Evolutionary conservation across 495 filamentous ascomycete genomes (phyloP).

Genomic region (Diplogelasinospora grovesii): DNA sequence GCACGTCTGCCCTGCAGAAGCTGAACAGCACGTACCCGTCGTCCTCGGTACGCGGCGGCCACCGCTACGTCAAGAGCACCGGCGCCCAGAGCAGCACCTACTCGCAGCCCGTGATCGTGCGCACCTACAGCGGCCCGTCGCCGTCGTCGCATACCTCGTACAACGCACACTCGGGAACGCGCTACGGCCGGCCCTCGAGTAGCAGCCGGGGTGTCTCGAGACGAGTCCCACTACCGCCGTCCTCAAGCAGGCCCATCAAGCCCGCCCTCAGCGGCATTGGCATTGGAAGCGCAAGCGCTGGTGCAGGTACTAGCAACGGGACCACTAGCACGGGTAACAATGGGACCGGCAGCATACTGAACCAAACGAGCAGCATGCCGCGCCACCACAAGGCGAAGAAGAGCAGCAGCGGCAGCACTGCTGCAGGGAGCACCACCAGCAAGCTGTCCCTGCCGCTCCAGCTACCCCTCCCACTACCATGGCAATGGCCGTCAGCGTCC

Average conservation of each 20-base stretch:
- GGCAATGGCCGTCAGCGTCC: constrained; percentile 15
- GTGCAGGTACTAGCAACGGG: background rate
- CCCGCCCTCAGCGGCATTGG: constrained; percentile 18
- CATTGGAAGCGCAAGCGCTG: constrained; percentile 10
- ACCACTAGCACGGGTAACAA: background rate
- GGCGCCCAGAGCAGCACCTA: constrained; percentile 46
- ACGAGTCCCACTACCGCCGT: constrained; percentile 18
- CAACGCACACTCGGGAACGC: constrained; percentile 5
- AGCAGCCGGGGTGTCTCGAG: constrained; percentile 21
- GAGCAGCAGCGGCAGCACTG: too few relatives aligned
- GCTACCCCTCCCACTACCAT: constrained; percentile 12
- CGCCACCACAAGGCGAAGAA: constrained; percentile 26
- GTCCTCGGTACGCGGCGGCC: constrained; percentile 16
- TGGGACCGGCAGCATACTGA: too few relatives aligned
- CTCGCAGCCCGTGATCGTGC: constrained; percentile 50
- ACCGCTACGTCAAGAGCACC: constrained; percentile 38
- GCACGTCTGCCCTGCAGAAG: constrained; percentile 37
- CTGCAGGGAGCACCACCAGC: too few relatives aligned
- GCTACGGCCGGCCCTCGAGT: constrained; percentile 19
- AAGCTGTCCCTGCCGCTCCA: constrained; percentile 8
- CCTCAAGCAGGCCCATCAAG: constrained; percentile 18
- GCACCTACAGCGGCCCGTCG: constrained; percentile 42
- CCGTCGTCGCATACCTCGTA: constrained; percentile 22
- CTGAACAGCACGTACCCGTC: constrained; percentile 40
- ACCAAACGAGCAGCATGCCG: constrained; percentile 18